Evolutionary conservation across 1,139 yeast species (phyloP).

Genomic region (Groenewaldozyma sp.): DNA sequence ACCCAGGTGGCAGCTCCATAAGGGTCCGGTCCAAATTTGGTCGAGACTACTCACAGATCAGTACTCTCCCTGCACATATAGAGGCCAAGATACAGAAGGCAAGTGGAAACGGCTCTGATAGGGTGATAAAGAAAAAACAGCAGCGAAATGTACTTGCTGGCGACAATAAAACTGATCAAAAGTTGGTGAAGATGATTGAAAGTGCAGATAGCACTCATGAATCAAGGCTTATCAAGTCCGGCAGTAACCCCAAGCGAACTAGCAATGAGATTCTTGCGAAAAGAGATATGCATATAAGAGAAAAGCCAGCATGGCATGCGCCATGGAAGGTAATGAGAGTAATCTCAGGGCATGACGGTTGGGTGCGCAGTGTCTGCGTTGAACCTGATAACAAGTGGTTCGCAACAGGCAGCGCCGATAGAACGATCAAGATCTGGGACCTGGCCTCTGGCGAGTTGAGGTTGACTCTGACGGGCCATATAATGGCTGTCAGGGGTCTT

Average conservation of each 20-base stretch:
- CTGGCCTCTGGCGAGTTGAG: conserved; percentile 61
- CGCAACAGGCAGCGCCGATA: conserved; percentile 83
- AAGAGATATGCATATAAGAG: conserved; percentile 12
- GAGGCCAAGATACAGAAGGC: conserved; percentile 14
- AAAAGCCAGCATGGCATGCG: conserved; percentile 42
- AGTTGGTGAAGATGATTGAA: not conserved
- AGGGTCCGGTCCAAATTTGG: conserved; percentile 12
- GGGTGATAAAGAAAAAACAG: conserved; percentile 8
- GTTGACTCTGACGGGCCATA: conserved; percentile 80
- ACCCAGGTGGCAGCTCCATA: conserved; percentile 4
- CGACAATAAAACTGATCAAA: conserved; percentile 5
- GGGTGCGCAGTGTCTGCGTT: conserved; percentile 73
- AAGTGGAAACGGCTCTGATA: conserved; percentile 4
- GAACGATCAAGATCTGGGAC: conserved; percentile 90
- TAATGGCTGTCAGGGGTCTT: conserved; percentile 77
- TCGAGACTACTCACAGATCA: conserved; percentile 13
- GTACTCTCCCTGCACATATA: conserved; percentile 13
- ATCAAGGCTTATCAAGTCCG: not conserved
- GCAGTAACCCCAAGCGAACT: not conserved
- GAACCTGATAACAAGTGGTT: conserved; percentile 91
- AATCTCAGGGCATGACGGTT: conserved; percentile 84
- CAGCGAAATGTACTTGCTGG: conserved; percentile 8
- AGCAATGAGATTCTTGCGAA: conserved; percentile 6
- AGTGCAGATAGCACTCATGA: conserved; percentile 3
- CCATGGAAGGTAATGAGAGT: conserved; percentile 70